Evolutionary conservation across 805 yeast genomes (phyloP).

Genomic region (Spathaspora hagerdaliae): DNA sequence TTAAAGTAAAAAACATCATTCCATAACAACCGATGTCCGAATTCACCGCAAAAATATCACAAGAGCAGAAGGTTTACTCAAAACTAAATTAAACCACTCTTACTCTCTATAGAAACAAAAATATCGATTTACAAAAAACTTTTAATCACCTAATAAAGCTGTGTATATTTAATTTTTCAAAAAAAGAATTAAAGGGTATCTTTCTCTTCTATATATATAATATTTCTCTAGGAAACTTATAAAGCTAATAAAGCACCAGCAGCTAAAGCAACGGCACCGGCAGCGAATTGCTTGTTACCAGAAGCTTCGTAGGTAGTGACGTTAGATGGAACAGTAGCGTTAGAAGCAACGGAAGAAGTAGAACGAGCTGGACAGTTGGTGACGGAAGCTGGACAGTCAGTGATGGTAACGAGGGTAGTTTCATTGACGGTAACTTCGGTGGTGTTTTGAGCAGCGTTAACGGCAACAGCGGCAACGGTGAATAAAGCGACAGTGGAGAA

Average conservation of each 20-base stretch:
- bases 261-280: slow-evolving; percentile 46
- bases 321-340: slow-evolving; percentile 23
- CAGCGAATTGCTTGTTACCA: slow-evolving; percentile 33
- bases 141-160: too few relatives aligned
- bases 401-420: slow-evolving; percentile 40
- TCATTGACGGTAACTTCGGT: slow-evolving; percentile 26
- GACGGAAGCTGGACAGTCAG: slow-evolving; percentile 42
- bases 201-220: too few relatives aligned
- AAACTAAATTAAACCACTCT: too few relatives aligned
- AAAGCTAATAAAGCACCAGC: slow-evolving; percentile 57
- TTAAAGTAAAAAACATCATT: too few relatives aligned
- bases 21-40: too few relatives aligned
- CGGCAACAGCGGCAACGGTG: slow-evolving; percentile 32
- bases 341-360: slow-evolving; percentile 12
- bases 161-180: too few relatives aligned
- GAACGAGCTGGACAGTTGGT: slow-evolving; percentile 36
- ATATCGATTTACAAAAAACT: too few relatives aligned
- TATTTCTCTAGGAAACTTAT: slow-evolving; percentile 25
- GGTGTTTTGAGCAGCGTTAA: slow-evolving; percentile 24
- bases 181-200: too few relatives aligned
- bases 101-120: too few relatives aligned
- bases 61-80: too few relatives aligned
- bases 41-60: too few relatives aligned
- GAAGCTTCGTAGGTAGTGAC: slow-evolving; percentile 37
- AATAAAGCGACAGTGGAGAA: slow-evolving; percentile 35